Percentiles rank a stretch among this genome's conserved stretches.
Evolutionary conservation across 2,329 filamentous ascomycete genomes (phyloP).

Genomic region (Fusarium sp.): DNA sequence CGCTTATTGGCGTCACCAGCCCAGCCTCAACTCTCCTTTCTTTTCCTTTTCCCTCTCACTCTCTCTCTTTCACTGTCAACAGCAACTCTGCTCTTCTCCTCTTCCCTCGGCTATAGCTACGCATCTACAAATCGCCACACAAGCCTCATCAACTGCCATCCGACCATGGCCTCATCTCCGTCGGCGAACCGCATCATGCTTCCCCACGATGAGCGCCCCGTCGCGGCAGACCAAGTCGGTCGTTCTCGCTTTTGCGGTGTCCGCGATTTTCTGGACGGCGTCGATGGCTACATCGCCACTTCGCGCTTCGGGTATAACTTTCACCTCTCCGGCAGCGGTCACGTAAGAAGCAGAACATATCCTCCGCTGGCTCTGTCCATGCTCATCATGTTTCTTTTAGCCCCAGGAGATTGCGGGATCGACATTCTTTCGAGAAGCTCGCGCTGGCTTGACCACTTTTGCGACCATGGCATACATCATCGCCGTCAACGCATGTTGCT

Average conservation of each 20-base stretch:
- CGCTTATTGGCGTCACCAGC: slow-evolving; percentile 22
- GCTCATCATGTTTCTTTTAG: slow-evolving; percentile 50
- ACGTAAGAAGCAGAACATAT: slow-evolving; percentile 59
- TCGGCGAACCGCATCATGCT: slow-evolving; percentile 24
- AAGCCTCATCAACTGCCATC: background rate
- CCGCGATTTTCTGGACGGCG: slow-evolving; percentile 49
- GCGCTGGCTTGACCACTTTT: slow-evolving; percentile 82
- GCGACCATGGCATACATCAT: slow-evolving; percentile 89
- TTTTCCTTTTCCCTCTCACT: background rate
- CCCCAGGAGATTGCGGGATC: slow-evolving; percentile 72
- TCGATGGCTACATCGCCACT: slow-evolving; percentile 50
- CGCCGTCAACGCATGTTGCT: slow-evolving; percentile 66
- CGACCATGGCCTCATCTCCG: slow-evolving; percentile 25
- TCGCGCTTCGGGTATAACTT: slow-evolving; percentile 68
- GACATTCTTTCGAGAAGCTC: slow-evolving; percentile 79
- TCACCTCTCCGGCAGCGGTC: slow-evolving; percentile 71
- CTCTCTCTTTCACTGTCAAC: slow-evolving; percentile 1
- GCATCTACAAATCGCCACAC: background rate
- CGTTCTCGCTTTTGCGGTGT: slow-evolving; percentile 47
- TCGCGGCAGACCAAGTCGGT: slow-evolving; percentile 1
- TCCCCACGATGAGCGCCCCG: background rate
- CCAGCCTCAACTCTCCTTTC: slow-evolving; percentile 12
- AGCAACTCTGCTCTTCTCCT: background rate
- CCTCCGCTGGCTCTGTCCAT: background rate
- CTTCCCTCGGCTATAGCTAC: background rate